These are phyloP conservation scores for Hymenoscyphus scutula DNA, from an alignment of 2,329 filamentous ascomycete species.

Conservation along the genomic window DNA sequence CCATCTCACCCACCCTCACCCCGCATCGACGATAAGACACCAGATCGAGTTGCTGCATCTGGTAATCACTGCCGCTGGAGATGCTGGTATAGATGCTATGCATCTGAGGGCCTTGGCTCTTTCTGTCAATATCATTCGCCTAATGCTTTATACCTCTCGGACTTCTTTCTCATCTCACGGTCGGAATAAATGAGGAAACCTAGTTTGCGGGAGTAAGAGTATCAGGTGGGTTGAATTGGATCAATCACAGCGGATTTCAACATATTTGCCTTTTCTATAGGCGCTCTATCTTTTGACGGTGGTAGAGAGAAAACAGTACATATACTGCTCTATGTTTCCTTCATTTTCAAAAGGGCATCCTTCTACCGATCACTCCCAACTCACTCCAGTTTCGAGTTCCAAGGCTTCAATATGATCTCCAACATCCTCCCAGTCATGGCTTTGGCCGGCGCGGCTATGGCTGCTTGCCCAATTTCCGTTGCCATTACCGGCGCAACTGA, in stretches of 20 bases:
- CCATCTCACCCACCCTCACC: neutral
- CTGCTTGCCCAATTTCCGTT: slow-evolving; percentile 29
- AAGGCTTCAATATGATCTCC: slow-evolving; percentile 23
- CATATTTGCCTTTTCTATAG: neutral
- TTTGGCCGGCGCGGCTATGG: slow-evolving; percentile 24
- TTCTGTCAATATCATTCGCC: slow-evolving; percentile 15
- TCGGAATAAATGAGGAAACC: slow-evolving; percentile 5
- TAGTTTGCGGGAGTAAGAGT: neutral
- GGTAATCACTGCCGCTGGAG: slow-evolving; percentile 14
- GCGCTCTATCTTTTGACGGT: neutral
- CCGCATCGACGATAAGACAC: slow-evolving; percentile 4
- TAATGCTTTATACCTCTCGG: slow-evolving; percentile 4
- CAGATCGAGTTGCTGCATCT: slow-evolving; percentile 16
- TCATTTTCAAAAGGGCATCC: neutral
- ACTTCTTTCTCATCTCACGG: neutral
- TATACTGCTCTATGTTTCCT: slow-evolving; percentile 9
- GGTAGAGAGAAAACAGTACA: slow-evolving; percentile 7
- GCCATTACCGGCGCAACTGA: slow-evolving; percentile 21
- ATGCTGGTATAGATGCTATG: slow-evolving; percentile 10
- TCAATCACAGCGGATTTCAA: neutral
- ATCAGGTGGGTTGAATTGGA: neutral
- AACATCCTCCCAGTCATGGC: slow-evolving; percentile 25
- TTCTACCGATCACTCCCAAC: neutral
- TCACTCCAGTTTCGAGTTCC: slow-evolving; percentile 6
- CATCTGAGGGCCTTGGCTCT: slow-evolving; percentile 10